Percentiles rank a stretch among this genome's conserved stretches.
phyloP scores from a whole-genome alignment of 192 early-diverging fungal genomes.

The Rhizoclosmatium globosum region DNA sequence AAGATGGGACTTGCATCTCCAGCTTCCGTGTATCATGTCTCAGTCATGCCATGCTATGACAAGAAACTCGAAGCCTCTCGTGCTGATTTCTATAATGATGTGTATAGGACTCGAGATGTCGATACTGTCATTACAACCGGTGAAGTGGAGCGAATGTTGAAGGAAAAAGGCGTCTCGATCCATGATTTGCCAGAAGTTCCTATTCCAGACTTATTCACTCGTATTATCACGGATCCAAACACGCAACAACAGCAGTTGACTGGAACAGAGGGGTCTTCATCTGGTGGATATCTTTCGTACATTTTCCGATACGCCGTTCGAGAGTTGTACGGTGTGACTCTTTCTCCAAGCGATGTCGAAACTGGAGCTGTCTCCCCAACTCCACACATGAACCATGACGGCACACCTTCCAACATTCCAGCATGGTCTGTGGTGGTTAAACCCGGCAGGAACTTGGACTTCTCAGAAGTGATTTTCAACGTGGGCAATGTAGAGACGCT shows the following conservation, averaged over 20 bases:
- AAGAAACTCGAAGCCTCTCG: slow-evolving; percentile 98
- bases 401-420: background rate
- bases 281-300: slow-evolving; percentile 92
- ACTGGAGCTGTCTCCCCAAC: slow-evolving; percentile 31
- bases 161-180: slow-evolving; percentile 63
- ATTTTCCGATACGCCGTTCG: slow-evolving; percentile 84
- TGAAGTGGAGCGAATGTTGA: slow-evolving; percentile 89
- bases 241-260: slow-evolving; percentile 48
- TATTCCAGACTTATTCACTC: slow-evolving; percentile 47
- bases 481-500: slow-evolving; percentile 53
- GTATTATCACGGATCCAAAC: slow-evolving; percentile 6
- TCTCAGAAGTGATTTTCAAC: slow-evolving; percentile 65
- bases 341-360: slow-evolving; percentile 63
- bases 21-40: slow-evolving; percentile 88
- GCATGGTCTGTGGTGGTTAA: slow-evolving; percentile 64
- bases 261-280: slow-evolving; percentile 80
- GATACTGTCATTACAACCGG: slow-evolving; percentile 96
- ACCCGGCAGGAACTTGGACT: slow-evolving; percentile 85
- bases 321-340: slow-evolving; percentile 75
- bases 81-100: slow-evolving; percentile 85
- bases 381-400: background rate
- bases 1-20: slow-evolving; percentile 64
- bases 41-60: slow-evolving; percentile 98
- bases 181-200: slow-evolving; percentile 56
- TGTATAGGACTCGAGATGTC: slow-evolving; percentile 87